Evolutionary conservation across 1,284 basidiomycete species (phyloP).

Genomic region (Austroboletus rostrupii): DNA sequence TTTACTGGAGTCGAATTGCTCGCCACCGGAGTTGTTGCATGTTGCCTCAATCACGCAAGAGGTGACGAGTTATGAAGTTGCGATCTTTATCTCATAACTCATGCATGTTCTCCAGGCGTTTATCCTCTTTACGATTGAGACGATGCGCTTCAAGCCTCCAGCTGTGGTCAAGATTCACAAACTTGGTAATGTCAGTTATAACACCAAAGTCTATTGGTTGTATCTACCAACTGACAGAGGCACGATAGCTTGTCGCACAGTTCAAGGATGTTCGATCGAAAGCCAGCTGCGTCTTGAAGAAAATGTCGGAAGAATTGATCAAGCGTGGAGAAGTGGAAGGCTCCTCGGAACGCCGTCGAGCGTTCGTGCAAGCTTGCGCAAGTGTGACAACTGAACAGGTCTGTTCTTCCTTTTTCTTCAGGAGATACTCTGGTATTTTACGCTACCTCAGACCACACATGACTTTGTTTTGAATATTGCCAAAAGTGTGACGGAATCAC

Average conservation of each 20-base stretch:
- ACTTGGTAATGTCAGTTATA: slow-evolving; percentile 53
- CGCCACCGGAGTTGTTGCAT: slow-evolving; percentile 57
- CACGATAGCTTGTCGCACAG: slow-evolving; percentile 54
- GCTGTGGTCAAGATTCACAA: slow-evolving; percentile 70
- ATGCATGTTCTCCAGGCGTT: slow-evolving; percentile 47
- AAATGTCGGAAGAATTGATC: slow-evolving; percentile 51
- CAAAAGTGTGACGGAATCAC: slow-evolving; percentile 63
- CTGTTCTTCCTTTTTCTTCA: slow-evolving; percentile 11
- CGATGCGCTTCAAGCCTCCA: slow-evolving; percentile 63
- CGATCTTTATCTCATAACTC: slow-evolving; percentile 3
- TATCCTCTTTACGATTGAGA: slow-evolving; percentile 61
- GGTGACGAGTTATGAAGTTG: slow-evolving; percentile 32
- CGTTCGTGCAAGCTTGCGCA: slow-evolving; percentile 50
- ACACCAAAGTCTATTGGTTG: neutral
- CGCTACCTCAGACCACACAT: slow-evolving; percentile 48
- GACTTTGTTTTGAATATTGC: slow-evolving; percentile 60
- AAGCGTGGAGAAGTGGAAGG: slow-evolving; percentile 49
- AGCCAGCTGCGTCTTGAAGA: slow-evolving; percentile 48
- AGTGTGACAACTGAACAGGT: slow-evolving; percentile 42
- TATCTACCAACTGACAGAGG: slow-evolving; percentile 3
- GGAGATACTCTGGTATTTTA: neutral
- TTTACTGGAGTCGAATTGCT: slow-evolving; percentile 34
- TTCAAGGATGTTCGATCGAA: slow-evolving; percentile 60
- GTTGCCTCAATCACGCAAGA: slow-evolving; percentile 71
- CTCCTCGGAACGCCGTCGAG: slow-evolving; percentile 48